phyloP scores from a whole-genome alignment of 163 green algal species.

The Scenedesmus sp. region DNA sequence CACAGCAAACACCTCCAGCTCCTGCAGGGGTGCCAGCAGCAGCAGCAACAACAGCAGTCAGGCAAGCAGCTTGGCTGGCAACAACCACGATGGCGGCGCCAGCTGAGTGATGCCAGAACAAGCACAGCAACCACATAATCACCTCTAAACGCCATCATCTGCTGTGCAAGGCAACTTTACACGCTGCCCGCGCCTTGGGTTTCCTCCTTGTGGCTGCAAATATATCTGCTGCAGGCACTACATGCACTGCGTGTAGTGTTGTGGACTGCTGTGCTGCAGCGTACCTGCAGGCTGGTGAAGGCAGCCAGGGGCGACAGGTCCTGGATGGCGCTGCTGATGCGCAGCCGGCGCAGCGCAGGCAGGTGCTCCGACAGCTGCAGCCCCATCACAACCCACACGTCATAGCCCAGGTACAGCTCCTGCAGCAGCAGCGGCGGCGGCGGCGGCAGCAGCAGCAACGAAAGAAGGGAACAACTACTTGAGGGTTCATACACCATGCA shows the following conservation, averaged over 20 bases:
- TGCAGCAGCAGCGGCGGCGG: neutral
- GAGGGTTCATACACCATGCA: too few relatives aligned
- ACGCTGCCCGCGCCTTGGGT: too few relatives aligned
- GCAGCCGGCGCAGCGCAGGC: slow-evolving; percentile 4
- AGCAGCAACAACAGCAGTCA: neutral
- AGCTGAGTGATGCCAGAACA: too few relatives aligned
- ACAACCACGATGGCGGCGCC: neutral
- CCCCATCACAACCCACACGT: slow-evolving; percentile 15
- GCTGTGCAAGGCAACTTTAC: too few relatives aligned
- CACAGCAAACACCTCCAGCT: slow-evolving; percentile 22
- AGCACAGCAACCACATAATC: too few relatives aligned
- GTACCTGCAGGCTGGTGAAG: slow-evolving; percentile 9
- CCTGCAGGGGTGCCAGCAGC: neutral
- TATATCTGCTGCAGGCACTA: neutral
- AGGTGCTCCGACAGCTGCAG: neutral
- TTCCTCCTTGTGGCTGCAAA: neutral
- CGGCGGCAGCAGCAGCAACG: neutral
- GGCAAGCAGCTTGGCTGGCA: neutral
- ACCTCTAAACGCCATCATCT: too few relatives aligned
- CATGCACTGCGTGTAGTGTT: neutral
- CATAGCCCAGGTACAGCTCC: slow-evolving; percentile 29
- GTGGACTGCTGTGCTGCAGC: neutral
- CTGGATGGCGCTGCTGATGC: slow-evolving; percentile 20
- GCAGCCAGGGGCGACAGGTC: neutral
- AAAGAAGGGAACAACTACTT: too few relatives aligned